Percentiles rank a stretch among this genome's conserved stretches.
Conservation (phyloP, 2,329 filamentous ascomycete species). For the Pseudogymnoascus sp. region DNA sequence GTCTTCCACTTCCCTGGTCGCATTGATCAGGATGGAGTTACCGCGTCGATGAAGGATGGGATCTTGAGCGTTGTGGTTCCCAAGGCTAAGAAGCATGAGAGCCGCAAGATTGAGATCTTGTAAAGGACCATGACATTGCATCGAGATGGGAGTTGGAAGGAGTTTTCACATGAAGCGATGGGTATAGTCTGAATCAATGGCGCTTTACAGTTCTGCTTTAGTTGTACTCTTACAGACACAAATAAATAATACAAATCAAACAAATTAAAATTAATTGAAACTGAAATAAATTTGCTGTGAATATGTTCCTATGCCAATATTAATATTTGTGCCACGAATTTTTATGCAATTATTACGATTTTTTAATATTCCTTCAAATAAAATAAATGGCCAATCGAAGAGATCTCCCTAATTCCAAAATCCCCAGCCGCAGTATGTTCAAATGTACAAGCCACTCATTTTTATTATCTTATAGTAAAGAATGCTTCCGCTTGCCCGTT, state of each 20-base stretch:
- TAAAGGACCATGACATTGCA: background rate
- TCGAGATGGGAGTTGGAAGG: background rate
- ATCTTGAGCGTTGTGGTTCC: conserved; percentile 54
- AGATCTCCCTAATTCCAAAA: background rate
- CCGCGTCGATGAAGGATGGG: conserved; percentile 53
- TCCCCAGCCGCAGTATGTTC: no score
- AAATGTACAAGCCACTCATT: no score
- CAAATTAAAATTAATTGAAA: background rate
- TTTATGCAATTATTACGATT: background rate
- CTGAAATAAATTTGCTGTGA: background rate
- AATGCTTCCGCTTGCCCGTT: background rate
- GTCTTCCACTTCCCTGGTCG: conserved; percentile 57
- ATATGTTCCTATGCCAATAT: background rate
- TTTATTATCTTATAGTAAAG: background rate
- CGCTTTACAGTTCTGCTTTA: background rate
- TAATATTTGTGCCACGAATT: background rate
- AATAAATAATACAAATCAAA: conserved; percentile 3
- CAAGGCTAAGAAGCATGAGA: conserved; percentile 52
- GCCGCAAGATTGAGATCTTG: conserved; percentile 35
- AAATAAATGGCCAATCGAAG: background rate
- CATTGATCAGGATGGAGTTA: conserved; percentile 52
- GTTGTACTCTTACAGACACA: background rate
- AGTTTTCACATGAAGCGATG: background rate
- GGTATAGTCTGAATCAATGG: background rate
- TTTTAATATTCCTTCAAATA: background rate